Percentiles rank a stretch among this genome's conserved stretches.
Conservation (phyloP, 345 rosid genomes). For the Melaleuca alternifolia region DNA sequence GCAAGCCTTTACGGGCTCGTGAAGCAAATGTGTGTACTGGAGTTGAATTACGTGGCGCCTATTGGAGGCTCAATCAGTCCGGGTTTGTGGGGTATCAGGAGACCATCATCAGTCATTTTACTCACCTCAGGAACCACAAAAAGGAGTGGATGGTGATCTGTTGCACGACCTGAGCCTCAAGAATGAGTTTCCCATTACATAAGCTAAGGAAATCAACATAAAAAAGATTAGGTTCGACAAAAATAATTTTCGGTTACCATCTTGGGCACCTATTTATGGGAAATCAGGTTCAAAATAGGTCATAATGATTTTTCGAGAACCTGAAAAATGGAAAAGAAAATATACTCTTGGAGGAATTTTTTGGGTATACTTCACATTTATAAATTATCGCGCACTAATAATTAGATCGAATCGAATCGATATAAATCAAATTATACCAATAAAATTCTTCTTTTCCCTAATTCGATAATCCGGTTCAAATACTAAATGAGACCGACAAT, state of each 20-base stretch:
- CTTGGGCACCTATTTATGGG: background rate
- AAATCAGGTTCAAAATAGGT: background rate
- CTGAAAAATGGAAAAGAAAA: background rate
- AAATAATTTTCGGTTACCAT: background rate
- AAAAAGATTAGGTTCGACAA: background rate
- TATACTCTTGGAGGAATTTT: no score
- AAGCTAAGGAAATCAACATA: background rate
- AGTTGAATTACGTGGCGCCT: background rate
- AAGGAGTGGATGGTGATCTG: background rate
- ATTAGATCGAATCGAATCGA: accelerated
- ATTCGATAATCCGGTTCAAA: no score
- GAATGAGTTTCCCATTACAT: background rate
- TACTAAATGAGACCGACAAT: no score
- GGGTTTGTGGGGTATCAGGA: background rate
- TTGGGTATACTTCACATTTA: accelerated
- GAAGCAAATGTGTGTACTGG: background rate
- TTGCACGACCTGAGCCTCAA: background rate
- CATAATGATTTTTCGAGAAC: accelerated
- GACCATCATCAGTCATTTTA: background rate
- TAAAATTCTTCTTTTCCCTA: no score
- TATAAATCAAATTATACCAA: no score
- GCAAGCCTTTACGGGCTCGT: background rate
- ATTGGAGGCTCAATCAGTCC: background rate
- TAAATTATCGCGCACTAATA: background rate
- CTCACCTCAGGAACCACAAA: background rate